These are phyloP conservation scores for Rhizophlyctis rosea DNA, from an alignment of 192 early-diverging fungal genomes.

Conservation along the genomic window DNA sequence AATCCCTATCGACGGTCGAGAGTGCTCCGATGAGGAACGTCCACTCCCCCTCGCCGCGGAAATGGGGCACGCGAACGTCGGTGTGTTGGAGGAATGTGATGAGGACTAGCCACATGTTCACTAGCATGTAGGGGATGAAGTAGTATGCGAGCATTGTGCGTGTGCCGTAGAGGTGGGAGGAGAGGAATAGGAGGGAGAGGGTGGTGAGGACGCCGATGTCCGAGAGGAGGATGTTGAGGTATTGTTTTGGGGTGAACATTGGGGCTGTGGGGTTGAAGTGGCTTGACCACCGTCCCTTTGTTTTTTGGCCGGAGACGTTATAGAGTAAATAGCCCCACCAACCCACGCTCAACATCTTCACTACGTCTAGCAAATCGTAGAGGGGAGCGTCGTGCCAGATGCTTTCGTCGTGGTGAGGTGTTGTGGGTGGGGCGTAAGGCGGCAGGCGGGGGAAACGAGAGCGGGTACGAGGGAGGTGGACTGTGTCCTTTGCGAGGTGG, in stretches of 20 bases:
- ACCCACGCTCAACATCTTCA: constrained; percentile 72
- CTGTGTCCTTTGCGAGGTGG: constrained; percentile 89
- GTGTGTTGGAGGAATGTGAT: constrained; percentile 97
- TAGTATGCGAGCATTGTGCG: constrained; percentile 76
- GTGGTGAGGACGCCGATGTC: constrained; percentile 69
- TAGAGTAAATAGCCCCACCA: constrained; percentile 85
- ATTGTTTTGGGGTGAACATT: constrained; percentile 78
- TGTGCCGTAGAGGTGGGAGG: constrained; percentile 48
- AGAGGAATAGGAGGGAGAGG: constrained; percentile 50
- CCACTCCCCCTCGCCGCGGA: constrained; percentile 71
- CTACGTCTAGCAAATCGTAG: constrained; percentile 56
- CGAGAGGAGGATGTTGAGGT: constrained; percentile 65
- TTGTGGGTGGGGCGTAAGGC: constrained; percentile 32
- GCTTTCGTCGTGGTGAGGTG: constrained; percentile 43
- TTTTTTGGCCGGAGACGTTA: constrained; percentile 79
- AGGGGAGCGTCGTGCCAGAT: constrained; percentile 77
- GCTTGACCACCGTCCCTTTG: constrained; percentile 67
- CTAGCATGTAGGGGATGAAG: constrained; percentile 84
- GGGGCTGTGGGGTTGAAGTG: constrained; percentile 82
- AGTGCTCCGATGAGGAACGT: constrained; percentile 91
- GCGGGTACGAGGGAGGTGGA: constrained; percentile 87
- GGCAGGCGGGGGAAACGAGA: constrained; percentile 47
- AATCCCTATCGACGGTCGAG: constrained; percentile 86
- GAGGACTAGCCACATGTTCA: constrained; percentile 94
- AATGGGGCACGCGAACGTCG: constrained; percentile 84